Evolutionary conservation across 2,329 filamentous ascomycete species (phyloP).

Genomic region (Epichloe hybrida): DNA sequence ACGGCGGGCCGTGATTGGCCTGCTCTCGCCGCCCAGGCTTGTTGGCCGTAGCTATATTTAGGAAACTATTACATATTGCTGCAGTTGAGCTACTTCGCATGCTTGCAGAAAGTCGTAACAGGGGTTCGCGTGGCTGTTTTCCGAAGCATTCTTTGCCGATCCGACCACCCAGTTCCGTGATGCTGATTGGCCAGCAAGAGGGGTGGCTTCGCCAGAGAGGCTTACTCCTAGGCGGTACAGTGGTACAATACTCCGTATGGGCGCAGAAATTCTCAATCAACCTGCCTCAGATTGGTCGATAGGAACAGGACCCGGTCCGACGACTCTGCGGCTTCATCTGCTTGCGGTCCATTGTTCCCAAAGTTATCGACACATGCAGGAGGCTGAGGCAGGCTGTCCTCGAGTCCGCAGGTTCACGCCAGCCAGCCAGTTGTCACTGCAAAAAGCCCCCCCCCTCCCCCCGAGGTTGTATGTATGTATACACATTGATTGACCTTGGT

Average conservation of each 20-base stretch:
- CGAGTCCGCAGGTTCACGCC: not conserved
- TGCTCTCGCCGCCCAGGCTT: constrained; percentile 17
- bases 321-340: not conserved
- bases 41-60: constrained; percentile 21
- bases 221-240: too few species aligned
- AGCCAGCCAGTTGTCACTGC: not conserved
- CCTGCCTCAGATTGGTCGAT: too few species aligned
- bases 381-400: too few species aligned
- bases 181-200: not conserved
- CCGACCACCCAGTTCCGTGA: not conserved
- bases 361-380: not conserved
- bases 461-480: too few species aligned
- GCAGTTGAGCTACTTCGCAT: not conserved
- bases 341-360: not conserved
- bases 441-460: not conserved
- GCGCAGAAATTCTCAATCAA: too few species aligned
- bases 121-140: constrained; percentile 6
- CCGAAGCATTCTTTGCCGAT: constrained; percentile 1
- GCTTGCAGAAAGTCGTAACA: constrained; percentile 2
- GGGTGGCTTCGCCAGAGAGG: too few species aligned
- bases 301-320: not conserved
- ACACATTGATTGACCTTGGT: not conserved
- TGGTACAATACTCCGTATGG: too few species aligned
- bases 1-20: constrained; percentile 15
- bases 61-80: constrained; percentile 7